Evolutionary conservation across 2,329 filamentous ascomycete genomes (phyloP).

Genomic region (Colletotrichum tropicicola): DNA sequence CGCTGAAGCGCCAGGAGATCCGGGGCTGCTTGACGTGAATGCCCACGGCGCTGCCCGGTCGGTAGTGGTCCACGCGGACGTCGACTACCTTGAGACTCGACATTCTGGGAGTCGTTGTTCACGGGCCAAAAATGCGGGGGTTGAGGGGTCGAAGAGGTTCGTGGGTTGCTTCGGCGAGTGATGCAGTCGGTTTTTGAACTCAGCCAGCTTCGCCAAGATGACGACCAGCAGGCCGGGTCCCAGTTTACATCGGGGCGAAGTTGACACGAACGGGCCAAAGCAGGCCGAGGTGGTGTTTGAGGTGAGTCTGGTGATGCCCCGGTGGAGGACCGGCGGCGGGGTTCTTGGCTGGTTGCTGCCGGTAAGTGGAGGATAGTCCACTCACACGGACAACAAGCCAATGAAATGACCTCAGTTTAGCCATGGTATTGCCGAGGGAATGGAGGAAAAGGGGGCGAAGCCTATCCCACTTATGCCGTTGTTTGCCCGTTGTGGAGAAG

Average conservation of each 20-base stretch:
- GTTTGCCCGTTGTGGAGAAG: too few relatives aligned
- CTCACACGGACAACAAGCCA: too few relatives aligned
- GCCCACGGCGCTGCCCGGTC: conserved; percentile 43
- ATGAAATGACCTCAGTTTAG: too few relatives aligned
- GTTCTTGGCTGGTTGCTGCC: too few relatives aligned
- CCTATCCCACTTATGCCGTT: too few relatives aligned
- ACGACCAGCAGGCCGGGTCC: not conserved
- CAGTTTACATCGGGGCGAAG: not conserved
- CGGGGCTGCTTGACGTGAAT: conserved; percentile 52
- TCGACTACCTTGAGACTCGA: not conserved
- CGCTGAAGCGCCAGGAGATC: conserved; percentile 55
- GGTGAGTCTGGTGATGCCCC: not conserved
- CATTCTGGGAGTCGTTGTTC: not conserved
- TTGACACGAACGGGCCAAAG: not conserved
- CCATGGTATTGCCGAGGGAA: too few relatives aligned
- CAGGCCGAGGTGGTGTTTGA: not conserved
- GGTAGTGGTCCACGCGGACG: conserved; percentile 49
- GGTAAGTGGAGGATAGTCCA: too few relatives aligned
- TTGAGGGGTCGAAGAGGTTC: not conserved
- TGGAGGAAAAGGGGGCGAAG: too few relatives aligned
- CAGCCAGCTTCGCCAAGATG: not conserved
- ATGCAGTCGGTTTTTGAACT: not conserved
- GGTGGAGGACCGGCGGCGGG: too few relatives aligned
- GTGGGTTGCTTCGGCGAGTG: not conserved
- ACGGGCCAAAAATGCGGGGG: too few relatives aligned